phyloP scores from a whole-genome alignment of 352 stramenopile genomes.

The Bremia lactucae region DNA sequence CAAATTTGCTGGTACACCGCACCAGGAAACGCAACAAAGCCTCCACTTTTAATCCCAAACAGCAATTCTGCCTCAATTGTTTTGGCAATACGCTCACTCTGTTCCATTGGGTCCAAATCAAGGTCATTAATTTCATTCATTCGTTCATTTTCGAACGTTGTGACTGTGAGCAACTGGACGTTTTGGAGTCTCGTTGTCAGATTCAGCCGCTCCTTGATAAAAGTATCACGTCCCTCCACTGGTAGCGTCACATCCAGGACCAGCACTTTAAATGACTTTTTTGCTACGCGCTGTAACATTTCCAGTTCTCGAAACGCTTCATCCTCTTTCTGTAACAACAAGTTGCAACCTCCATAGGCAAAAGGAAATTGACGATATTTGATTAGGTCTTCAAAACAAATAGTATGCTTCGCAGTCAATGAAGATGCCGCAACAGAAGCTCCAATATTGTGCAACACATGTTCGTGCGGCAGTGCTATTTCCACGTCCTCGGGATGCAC shows the following conservation, averaged over 20 bases:
- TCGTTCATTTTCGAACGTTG: conserved; percentile 35
- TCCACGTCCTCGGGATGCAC: conserved; percentile 29
- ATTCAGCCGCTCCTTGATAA: conserved; percentile 19
- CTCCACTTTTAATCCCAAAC: conserved; percentile 35
- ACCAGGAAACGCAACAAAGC: conserved; percentile 20
- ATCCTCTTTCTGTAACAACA: conserved; percentile 57
- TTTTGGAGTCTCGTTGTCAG: conserved; percentile 27
- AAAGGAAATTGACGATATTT: conserved; percentile 34
- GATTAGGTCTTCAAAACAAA: conserved; percentile 44
- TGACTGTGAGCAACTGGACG: conserved; percentile 39
- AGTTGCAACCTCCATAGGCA: conserved; percentile 30
- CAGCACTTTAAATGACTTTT: conserved; percentile 8
- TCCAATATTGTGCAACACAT: conserved; percentile 44
- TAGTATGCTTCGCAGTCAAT: conserved; percentile 6
- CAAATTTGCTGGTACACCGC: conserved; percentile 66
- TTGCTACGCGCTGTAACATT: conserved; percentile 11
- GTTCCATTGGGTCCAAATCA: conserved; percentile 15
- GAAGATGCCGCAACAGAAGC: background rate
- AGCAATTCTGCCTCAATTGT: conserved; percentile 52
- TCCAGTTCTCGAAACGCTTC: conserved; percentile 67
- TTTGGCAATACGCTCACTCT: conserved; percentile 43
- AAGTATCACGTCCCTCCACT: conserved; percentile 35
- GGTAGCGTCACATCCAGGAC: conserved; percentile 46
- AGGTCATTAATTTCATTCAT: conserved; percentile 5
- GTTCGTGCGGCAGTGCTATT: conserved; percentile 41